Evolutionary conservation across 1,139 yeast genomes (phyloP), one percentile per base, ranked within the genome.

Genomic region (Zhuliangozyma parablackwelliae): DNA sequence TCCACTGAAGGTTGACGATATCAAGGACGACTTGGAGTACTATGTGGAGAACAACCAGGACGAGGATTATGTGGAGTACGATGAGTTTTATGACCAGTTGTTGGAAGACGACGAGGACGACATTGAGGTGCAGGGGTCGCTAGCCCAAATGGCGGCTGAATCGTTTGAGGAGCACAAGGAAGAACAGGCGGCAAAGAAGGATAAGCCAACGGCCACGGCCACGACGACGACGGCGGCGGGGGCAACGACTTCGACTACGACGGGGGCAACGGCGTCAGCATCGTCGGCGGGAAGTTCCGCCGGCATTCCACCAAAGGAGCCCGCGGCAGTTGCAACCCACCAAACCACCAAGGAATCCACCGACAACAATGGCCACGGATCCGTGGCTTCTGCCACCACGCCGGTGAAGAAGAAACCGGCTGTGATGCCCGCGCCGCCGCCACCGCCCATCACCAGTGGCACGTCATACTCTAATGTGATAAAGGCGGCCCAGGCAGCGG

Each of bases 31-130:
- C 58, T 85, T 94, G 55, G 88, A 78, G 49, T 92, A 90, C 61
- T 92, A 89, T 57, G 96, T 94, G 32, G 97, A 92, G 45, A 86
- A 92, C 45, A 94, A 92, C 55, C 95, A 86, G 61, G 97, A 89
- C 40, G 95, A 82, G n/a, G 96, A 90, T 53, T 94, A 89, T 59
- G 86, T 92, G 21, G 97, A 92, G 54, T 96, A 92, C 59, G 97
- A 92, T 51, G 92, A 89, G 27, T 80, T 92, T 46, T 92, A 92
- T 57, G 97, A 92, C 49, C 89, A 81, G 41, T 73, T 92, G 47
- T 92, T 86, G 37, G 73, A 88, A 36, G 88, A 79, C 39, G 88
- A 82, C 32, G 53, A 46, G 30, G 51, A 48, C 21, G 58, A 76
- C 30, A 37, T 42, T 10, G 50, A 45, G 39, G 41, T 45, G n/a